A percentile compares a stretch with the other conserved stretches of the same genome.
Conservation (phyloP, 768 basidiomycete genomes). For the Suillus tomentosus region DNA sequence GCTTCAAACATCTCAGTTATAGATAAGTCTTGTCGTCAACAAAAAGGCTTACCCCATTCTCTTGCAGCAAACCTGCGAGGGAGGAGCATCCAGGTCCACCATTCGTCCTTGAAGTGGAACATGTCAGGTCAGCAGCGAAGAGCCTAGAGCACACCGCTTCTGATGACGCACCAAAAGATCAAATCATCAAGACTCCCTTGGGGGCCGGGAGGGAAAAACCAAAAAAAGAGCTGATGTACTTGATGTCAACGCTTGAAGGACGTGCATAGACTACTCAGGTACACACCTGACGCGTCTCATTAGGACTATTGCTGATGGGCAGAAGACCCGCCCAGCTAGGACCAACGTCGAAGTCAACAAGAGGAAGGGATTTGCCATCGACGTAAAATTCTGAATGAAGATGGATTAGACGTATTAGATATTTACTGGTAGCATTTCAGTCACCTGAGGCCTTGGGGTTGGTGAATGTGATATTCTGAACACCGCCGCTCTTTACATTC, state of each 20-base stretch:
- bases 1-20: neutral
- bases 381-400: slow-evolving; percentile 65
- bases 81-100: neutral
- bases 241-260: neutral
- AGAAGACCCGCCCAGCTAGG: slow-evolving; percentile 75
- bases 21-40: neutral
- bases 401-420: slow-evolving; percentile 11
- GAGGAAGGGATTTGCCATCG: slow-evolving; percentile 61
- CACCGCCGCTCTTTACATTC: slow-evolving; percentile 18
- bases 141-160: neutral
- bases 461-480: slow-evolving; percentile 12
- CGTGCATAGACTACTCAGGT: neutral
- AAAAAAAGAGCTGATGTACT: slow-evolving; percentile 61
- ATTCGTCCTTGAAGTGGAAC: neutral
- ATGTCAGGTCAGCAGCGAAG: no score
- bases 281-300: slow-evolving; percentile 66
- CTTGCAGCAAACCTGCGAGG: neutral
- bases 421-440: no score
- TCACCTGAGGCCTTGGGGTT: no score
- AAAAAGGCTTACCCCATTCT: neutral
- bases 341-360: slow-evolving; percentile 72
- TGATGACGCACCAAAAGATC: neutral
- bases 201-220: slow-evolving; percentile 82
- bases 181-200: slow-evolving; percentile 43
- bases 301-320: slow-evolving; percentile 59